A percentile compares a stretch with the other conserved stretches of the same genome.
Evolutionary conservation across 2,329 filamentous ascomycete species (phyloP).

Genomic region (Conoideocrella luteorostrata): DNA sequence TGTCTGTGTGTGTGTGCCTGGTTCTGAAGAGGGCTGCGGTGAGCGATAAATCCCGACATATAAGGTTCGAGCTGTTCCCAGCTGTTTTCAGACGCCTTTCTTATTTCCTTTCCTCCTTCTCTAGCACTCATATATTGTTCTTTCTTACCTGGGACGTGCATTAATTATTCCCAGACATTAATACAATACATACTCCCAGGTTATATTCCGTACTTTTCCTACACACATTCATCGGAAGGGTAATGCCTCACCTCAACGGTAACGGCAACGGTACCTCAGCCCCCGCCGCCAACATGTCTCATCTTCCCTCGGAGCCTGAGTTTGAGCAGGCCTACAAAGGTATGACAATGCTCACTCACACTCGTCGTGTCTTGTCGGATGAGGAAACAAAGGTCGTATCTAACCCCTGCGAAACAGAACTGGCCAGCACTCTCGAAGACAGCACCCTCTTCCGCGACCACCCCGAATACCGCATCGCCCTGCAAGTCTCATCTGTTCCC

Average conservation of each 20-base stretch:
- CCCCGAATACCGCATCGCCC: conserved; percentile 89
- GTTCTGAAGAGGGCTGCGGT: not conserved
- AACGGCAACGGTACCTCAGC: conserved; percentile 3
- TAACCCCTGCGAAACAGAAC: conserved; percentile 51
- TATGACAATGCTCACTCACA: too few relatives aligned
- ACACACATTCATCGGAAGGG: too few relatives aligned
- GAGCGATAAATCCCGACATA: conserved; percentile 4
- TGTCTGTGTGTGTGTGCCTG: too few relatives aligned
- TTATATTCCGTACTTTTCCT: not conserved
- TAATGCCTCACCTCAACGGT: conserved; percentile 7
- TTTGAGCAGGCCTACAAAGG: conserved; percentile 98
- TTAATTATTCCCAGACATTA: too few relatives aligned
- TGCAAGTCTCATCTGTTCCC: conserved; percentile 80
- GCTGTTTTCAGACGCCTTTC: not conserved
- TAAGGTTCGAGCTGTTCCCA: not conserved
- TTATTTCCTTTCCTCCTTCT: too few relatives aligned
- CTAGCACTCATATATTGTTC: too few relatives aligned
- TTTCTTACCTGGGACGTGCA: too few relatives aligned
- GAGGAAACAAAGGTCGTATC: too few relatives aligned
- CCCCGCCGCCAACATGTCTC: conserved; percentile 56
- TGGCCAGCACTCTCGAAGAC: conserved; percentile 89
- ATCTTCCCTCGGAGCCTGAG: conserved; percentile 84
- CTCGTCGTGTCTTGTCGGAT: too few relatives aligned
- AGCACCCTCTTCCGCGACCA: conserved; percentile 88
- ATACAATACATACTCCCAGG: too few relatives aligned